Conservation (phyloP, 768 basidiomycete genomes). For the Jaapia argillacea region DNA sequence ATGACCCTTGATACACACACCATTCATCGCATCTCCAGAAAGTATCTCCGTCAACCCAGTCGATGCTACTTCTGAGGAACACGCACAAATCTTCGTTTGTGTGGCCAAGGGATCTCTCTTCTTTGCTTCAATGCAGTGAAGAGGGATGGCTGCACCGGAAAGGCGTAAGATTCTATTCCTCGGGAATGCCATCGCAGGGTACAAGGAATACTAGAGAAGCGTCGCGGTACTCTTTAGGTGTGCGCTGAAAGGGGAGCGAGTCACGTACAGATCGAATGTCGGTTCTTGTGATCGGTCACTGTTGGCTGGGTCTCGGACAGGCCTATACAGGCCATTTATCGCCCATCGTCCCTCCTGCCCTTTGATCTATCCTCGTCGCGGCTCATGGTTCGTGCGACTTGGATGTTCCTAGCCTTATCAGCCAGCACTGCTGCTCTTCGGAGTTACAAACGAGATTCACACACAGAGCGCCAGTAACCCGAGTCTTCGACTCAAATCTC, state of each 20-base stretch:
- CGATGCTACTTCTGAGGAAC: conserved; percentile 8
- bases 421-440: conserved; percentile 13
- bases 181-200: no score
- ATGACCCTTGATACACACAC: conserved; percentile 26
- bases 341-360: conserved; percentile 23
- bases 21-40: conserved; percentile 44
- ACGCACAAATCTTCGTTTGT: conserved; percentile 40
- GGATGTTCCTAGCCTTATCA: no score
- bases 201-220: conserved; percentile 44
- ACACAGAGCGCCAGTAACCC: conserved; percentile 28
- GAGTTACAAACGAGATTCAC: conserved; percentile 22
- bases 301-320: conserved; percentile 26
- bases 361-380: conserved; percentile 9
- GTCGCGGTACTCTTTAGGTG: conserved; percentile 29
- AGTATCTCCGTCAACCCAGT: conserved; percentile 27
- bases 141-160: conserved; percentile 43
- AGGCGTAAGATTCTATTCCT: no score
- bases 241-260: conserved; percentile 26
- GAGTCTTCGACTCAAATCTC: conserved; percentile 35
- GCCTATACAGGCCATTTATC: conserved; percentile 13
- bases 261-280: conserved; percentile 23
- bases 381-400: no score
- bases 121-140: conserved; percentile 9
- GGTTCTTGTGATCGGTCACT: neutral
- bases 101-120: conserved; percentile 42